phyloP scores from a whole-genome alignment of 495 filamentous ascomycete genomes.

The Talaromyces nanjingensis region DNA sequence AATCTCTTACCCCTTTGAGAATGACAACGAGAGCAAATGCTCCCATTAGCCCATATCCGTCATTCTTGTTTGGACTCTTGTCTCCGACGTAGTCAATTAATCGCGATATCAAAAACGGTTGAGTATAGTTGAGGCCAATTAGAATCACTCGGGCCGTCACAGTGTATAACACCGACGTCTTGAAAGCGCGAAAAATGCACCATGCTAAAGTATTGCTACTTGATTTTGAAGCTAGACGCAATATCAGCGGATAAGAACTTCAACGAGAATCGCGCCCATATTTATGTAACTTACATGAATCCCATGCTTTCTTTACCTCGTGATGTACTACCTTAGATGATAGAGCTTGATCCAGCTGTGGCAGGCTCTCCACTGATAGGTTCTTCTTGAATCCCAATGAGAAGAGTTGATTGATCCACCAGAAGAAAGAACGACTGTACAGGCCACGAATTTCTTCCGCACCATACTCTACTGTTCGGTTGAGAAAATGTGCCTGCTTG shows the following conservation, averaged over 20 bases:
- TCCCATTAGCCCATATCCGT: constrained; percentile 58
- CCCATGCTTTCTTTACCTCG: constrained; percentile 30
- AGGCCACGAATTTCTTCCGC: constrained; percentile 47
- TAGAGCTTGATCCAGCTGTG: constrained; percentile 30
- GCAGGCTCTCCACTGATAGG: constrained; percentile 35
- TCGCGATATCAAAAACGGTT: constrained; percentile 53
- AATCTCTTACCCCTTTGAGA: constrained; percentile 46
- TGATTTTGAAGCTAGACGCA: background rate
- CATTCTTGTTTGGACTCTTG: constrained; percentile 20
- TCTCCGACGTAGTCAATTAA: constrained; percentile 35
- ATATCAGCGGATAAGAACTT: background rate
- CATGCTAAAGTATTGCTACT: constrained; percentile 21
- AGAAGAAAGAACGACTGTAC: constrained; percentile 42
- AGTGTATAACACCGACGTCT: constrained; percentile 29
- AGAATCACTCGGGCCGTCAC: constrained; percentile 42
- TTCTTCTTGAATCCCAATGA: constrained; percentile 32
- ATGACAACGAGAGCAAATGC: constrained; percentile 54
- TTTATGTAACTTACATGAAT: constrained; percentile 12
- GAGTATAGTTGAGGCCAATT: constrained; percentile 50
- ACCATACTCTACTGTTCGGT: constrained; percentile 1
- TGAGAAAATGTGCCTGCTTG: background rate
- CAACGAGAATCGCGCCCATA: background rate
- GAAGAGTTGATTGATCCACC: constrained; percentile 49
- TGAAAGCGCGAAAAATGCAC: constrained; percentile 31
- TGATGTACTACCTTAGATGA: constrained; percentile 23